Evolutionary conservation across 2,329 filamentous ascomycete genomes (phyloP).

Genomic region (Diaporthe sp.): DNA sequence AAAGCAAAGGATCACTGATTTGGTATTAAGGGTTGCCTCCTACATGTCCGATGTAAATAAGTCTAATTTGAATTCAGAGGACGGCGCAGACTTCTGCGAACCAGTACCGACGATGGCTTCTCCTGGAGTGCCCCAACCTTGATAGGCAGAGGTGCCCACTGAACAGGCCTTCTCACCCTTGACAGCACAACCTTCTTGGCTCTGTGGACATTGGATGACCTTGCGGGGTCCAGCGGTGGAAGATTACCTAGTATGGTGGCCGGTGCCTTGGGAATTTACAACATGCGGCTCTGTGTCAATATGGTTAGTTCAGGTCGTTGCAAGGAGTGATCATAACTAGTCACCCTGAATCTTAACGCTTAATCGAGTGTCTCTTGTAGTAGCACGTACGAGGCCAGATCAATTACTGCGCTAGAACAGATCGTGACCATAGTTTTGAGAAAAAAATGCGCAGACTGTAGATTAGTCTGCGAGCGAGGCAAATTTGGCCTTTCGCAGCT

Average conservation of each 20-base stretch:
- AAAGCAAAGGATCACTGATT: too few species aligned
- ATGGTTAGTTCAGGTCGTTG: background rate
- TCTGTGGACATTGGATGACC: background rate
- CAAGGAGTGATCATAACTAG: too few species aligned
- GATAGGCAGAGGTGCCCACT: background rate
- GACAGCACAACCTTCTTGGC: background rate
- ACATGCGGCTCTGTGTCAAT: background rate
- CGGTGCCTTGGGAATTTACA: too few species aligned
- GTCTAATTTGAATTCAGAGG: too few species aligned
- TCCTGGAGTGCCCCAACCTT: background rate
- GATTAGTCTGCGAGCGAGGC: too few species aligned
- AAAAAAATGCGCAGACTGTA: too few species aligned
- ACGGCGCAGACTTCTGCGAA: background rate
- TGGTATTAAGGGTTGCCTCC: background rate
- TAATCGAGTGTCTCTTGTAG: too few species aligned
- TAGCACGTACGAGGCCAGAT: too few species aligned
- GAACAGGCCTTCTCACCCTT: background rate
- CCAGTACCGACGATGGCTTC: background rate
- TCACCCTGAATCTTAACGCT: too few species aligned
- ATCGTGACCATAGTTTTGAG: too few species aligned
- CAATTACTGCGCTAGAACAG: too few species aligned
- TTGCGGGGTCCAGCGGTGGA: background rate
- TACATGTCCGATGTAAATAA: background rate
- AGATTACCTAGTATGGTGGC: background rate
- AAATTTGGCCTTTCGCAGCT: too few species aligned